Base-by-base conservation (phyloP, 2,329 filamentous ascomycete genomes). In the Penicillium decumbens region DNA sequence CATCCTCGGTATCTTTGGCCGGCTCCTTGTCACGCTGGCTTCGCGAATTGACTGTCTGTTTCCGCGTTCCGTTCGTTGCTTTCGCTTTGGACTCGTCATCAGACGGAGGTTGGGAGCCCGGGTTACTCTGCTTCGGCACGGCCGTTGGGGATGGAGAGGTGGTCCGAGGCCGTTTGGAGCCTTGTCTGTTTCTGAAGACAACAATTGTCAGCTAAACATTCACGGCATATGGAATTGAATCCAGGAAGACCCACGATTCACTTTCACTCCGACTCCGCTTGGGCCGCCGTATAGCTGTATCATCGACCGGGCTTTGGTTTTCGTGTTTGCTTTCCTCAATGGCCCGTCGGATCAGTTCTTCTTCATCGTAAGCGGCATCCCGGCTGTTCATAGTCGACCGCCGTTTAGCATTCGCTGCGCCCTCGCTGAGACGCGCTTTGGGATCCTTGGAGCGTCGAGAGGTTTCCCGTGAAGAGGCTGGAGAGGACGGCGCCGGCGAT, bases 301-400 rank as follows among this genome's bases (percentile, higher is more conserved):
- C 77, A 30, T 85, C 83, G 10, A 68, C 65, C 29, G 77, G 75
- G 10, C 75, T 71, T 41, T 78, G 76, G 9, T 80, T 83, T 38
- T 95, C 89, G 64, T 88, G 85, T 72, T 91, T 96, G 75, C 93
- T 98, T 54, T 95, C 91, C 69, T 97, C 92, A 60, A 98, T 90
- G 27, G 92, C 93, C 58, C 88, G 83, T 47, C 90, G 83, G 33
- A 98, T 71, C 63, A 91, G 85, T 67, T 95, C 89, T 61, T 95
- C 91, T 71, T 98, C 93, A 57, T 97, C 91, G 62, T 97, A 97
- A 20, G 90, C 92, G 37, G 92, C 91, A 68, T 90, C 87, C 54
- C 92, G 84, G 68, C 93, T 98, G 66, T 97, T 95, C 89, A 97
- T 96, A 6, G 93, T 98, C 18, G 90, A 95, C 25, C 93, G 82